Percentiles rank a stretch among this genome's conserved stretches.
These are phyloP conservation scores for Coniferiporia weirii DNA, from an alignment of 1,284 basidiomycete genomes.

Conservation along the genomic window DNA sequence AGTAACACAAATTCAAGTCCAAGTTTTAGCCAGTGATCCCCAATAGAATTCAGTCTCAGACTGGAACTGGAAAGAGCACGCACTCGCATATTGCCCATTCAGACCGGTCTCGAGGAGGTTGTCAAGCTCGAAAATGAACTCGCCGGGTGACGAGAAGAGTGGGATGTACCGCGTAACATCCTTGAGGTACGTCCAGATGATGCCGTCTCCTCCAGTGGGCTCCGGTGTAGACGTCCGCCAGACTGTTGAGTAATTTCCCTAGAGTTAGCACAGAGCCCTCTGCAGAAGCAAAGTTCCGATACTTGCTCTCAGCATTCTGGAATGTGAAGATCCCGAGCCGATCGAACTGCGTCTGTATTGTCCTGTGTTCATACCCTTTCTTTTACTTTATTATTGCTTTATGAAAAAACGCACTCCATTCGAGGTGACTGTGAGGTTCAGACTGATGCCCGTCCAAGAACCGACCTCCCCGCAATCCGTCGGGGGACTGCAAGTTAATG, in stretches of 20 bases:
- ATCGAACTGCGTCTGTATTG: slow-evolving; percentile 59
- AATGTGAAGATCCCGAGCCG: slow-evolving; percentile 69
- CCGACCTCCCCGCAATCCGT: slow-evolving; percentile 65
- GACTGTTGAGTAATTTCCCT: slow-evolving; percentile 32
- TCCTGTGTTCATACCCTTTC: not conserved
- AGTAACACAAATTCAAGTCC: not conserved
- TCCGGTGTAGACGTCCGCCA: slow-evolving; percentile 80
- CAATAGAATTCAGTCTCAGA: too few relatives aligned
- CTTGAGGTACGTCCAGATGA: slow-evolving; percentile 75
- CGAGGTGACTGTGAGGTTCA: slow-evolving; percentile 74
- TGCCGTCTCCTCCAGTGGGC: slow-evolving; percentile 59
- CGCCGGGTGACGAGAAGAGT: slow-evolving; percentile 59
- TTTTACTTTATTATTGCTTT: not conserved
- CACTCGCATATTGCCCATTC: slow-evolving; percentile 67
- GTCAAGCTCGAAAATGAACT: slow-evolving; percentile 68
- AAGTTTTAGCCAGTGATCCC: too few relatives aligned
- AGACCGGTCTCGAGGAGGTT: slow-evolving; percentile 55
- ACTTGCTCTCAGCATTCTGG: slow-evolving; percentile 68
- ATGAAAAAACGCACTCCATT: slow-evolving; percentile 41
- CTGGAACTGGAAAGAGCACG: slow-evolving; percentile 16
- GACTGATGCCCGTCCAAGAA: slow-evolving; percentile 68
- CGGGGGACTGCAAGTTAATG: slow-evolving; percentile 50
- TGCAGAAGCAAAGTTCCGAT: not conserved
- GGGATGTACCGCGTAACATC: slow-evolving; percentile 71
- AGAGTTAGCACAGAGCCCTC: not conserved